Conservation (phyloP, 352 stramenopile species). For the Pythium guiyangense region DNA sequence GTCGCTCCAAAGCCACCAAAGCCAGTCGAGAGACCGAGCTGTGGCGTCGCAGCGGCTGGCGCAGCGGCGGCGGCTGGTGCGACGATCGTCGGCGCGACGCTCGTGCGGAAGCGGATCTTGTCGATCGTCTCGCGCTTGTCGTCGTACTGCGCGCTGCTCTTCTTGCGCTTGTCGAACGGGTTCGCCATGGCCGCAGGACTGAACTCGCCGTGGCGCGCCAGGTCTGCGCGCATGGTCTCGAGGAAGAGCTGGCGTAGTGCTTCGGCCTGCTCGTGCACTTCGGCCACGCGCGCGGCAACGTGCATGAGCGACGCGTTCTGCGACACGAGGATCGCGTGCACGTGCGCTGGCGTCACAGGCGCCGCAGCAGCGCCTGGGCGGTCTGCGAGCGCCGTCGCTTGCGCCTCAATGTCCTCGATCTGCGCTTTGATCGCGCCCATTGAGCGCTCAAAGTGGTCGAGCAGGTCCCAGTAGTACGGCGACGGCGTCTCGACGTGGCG, state of each 20-base stretch:
- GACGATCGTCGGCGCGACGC: constrained; percentile 64
- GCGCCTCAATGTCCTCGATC: constrained; percentile 70
- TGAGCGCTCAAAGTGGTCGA: constrained; percentile 64
- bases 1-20: constrained; percentile 5
- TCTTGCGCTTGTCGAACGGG: constrained; percentile 76
- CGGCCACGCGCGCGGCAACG: constrained; percentile 62
- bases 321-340: constrained; percentile 73
- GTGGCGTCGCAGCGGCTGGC: constrained; percentile 9
- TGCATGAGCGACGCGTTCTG: constrained; percentile 80
- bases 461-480: constrained; percentile 74
- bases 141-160: constrained; percentile 48
- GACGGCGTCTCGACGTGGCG: constrained; percentile 76
- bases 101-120: constrained; percentile 77
- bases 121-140: constrained; percentile 61
- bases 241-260: constrained; percentile 69
- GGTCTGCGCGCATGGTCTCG: constrained; percentile 54
- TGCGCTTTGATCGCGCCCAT: constrained; percentile 71
- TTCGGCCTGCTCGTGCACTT: constrained; percentile 74
- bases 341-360: constrained; percentile 31
- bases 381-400: no score
- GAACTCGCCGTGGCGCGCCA: constrained; percentile 52
- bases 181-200: constrained; percentile 66
- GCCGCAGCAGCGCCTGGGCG: no score
- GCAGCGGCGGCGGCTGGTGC: constrained; percentile 11
- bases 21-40: neutral